These are phyloP conservation scores for Phytophthora parvispora DNA, from an alignment of 352 stramenopile genomes.

Conservation along the genomic window DNA sequence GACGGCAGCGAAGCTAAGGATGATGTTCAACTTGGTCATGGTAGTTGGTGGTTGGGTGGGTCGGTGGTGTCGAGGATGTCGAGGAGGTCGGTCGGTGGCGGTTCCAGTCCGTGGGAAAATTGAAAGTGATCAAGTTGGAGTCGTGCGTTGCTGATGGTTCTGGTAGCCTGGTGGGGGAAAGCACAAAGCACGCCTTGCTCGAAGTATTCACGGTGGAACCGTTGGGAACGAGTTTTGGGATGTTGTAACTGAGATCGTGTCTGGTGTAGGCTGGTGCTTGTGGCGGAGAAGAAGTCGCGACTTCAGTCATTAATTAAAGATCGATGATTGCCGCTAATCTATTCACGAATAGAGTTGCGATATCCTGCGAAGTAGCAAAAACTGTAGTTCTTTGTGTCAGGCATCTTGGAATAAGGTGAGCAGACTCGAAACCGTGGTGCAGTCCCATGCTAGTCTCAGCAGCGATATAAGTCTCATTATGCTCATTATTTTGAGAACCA, in stretches of 20 bases:
- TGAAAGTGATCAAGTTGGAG: slow-evolving; percentile 16
- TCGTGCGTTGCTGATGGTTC: neutral
- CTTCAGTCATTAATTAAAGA: neutral
- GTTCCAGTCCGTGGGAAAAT: slow-evolving; percentile 15
- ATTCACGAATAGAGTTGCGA: slow-evolving; percentile 15
- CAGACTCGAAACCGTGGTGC: slow-evolving; percentile 5
- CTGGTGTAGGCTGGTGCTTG: neutral
- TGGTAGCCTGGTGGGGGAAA: neutral
- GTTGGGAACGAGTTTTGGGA: slow-evolving; percentile 20
- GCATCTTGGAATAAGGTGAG: neutral
- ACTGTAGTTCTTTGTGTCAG: slow-evolving; percentile 4
- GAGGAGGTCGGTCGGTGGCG: neutral
- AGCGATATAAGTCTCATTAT: neutral
- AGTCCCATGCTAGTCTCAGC: neutral
- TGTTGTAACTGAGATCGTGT: neutral
- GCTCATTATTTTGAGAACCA: neutral
- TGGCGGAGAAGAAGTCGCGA: neutral
- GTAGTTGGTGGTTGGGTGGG: neutral
- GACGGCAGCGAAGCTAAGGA: slow-evolving; percentile 25
- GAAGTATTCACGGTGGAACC: slow-evolving; percentile 3
- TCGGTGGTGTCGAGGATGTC: neutral
- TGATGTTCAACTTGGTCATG: slow-evolving; percentile 39
- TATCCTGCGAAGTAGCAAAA: neutral
- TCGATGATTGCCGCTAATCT: neutral
- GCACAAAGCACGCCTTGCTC: too few relatives aligned